phyloP scores from a whole-genome alignment of 2,329 filamentous ascomycete species.

The Juglanconis sp. region DNA sequence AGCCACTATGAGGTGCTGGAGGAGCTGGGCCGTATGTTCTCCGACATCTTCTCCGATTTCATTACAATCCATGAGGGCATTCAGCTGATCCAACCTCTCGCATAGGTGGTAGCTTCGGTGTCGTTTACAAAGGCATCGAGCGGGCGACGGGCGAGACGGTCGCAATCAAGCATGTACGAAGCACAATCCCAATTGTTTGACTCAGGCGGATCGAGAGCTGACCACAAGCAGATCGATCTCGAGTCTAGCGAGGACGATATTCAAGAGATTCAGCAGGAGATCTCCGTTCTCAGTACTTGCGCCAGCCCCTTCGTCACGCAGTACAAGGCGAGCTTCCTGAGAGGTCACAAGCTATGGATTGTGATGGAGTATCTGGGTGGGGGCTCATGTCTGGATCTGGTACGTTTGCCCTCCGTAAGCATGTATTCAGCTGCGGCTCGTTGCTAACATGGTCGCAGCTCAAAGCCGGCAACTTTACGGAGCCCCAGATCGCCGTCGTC shows the following conservation, averaged over 20 bases:
- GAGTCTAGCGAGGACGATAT: conserved; percentile 99
- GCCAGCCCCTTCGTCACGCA: conserved; percentile 91
- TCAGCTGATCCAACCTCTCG: conserved; percentile 5
- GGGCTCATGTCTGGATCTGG: conserved; percentile 90
- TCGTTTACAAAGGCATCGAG: conserved; percentile 96
- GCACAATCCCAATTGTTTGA: not conserved
- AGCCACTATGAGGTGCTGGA: conserved; percentile 91
- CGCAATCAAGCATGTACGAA: conserved; percentile 88
- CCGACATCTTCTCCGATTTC: not conserved
- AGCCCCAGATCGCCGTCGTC: conserved; percentile 89
- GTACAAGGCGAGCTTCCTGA: conserved; percentile 95
- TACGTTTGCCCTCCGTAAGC: conserved; percentile 38
- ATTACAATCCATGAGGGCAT: not conserved
- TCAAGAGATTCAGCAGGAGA: conserved; percentile 96
- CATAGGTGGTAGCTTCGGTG: conserved; percentile 87
- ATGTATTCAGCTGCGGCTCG: not conserved
- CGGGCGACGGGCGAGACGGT: conserved; percentile 87
- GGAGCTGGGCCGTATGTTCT: conserved; percentile 82
- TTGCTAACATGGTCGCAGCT: conserved; percentile 53
- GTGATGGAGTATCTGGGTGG: conserved; percentile 98
- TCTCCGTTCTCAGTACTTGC: conserved; percentile 91
- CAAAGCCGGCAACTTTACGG: conserved; percentile 84
- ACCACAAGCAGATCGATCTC: conserved; percentile 75
- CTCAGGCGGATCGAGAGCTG: conserved; percentile 3
- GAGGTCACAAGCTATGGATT: conserved; percentile 97